Evolutionary conservation across 306 rosid genomes (phyloP), one percentile per base, ranked within the genome.

Genomic region (Malus fusca): DNA sequence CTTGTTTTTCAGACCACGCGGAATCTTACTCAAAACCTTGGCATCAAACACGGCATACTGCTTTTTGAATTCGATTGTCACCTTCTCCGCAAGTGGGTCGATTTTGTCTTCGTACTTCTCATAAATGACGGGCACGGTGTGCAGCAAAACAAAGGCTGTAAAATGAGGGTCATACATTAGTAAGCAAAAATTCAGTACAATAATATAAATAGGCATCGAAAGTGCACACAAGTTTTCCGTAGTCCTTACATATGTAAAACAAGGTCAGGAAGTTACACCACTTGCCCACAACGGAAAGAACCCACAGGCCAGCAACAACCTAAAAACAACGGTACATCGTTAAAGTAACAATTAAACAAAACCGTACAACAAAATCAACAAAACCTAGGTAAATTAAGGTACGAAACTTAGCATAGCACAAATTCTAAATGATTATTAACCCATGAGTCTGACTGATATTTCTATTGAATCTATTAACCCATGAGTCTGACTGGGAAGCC

Each of bases 261-360:
- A 94, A 64, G 75, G 98, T 94, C 92, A 91, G 76, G 96, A 94
- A 94, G 82, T 86, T 91, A 87, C 78, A 84, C 84, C 92, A 87
- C 62, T 25, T 88, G 31, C 98, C 98, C 52, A 87, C 82, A 48
- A 85, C 79, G 8, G 98, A 91, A 64, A 93, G 69, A 72, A 91
- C 77, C 98, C 98, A 93, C 84, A 90, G 77, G 82, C 96, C 87
- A 81, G 86, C 88, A 67, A 91, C 78, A 58, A 84, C 91, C 98
- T 93, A 61, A 74, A 60, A 74, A 12, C 8, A 4, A 33, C 18
- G 31, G 3, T 13, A 28, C 31, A 62, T 46, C 8, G 5, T 26
- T 5, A 60, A 13, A 15, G 25, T 30, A 74, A 28, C 42, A 25
- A 25, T 11, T 6, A 18, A 18, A 21, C 12, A 37, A 35, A 4